phyloP scores from a whole-genome alignment of 1,284 basidiomycete genomes.

The Trametes hirsuta region DNA sequence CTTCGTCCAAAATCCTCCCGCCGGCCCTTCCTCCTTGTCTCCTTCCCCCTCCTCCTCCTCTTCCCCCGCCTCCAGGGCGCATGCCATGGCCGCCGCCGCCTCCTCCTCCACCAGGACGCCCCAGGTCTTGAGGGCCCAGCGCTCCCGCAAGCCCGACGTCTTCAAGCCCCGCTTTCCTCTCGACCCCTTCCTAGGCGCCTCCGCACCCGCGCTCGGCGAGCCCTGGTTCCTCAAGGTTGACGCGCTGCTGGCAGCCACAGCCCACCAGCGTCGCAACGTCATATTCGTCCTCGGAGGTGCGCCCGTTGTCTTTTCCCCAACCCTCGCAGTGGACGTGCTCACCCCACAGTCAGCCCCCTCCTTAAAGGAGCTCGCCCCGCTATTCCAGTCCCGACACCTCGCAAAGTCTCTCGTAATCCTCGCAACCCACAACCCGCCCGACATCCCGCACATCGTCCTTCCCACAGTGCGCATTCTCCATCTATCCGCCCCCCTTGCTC shows the following conservation, averaged over 20 bases:
- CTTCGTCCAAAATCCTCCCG: neutral
- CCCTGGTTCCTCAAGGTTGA: constrained; percentile 43
- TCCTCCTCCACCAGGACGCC: constrained; percentile 24
- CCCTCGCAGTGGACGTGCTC: neutral
- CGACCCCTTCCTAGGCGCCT: constrained; percentile 48
- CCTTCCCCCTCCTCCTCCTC: constrained; percentile 1
- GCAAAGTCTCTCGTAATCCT: constrained; percentile 50
- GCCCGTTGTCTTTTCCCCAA: constrained; percentile 14
- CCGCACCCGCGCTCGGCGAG: constrained; percentile 28
- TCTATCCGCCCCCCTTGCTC: constrained; percentile 44
- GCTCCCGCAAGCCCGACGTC: constrained; percentile 36
- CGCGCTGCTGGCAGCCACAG: constrained; percentile 29
- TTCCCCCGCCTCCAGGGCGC: no score
- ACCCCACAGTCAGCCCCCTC: constrained; percentile 38
- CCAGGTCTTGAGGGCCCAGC: constrained; percentile 7
- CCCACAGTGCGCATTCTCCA: constrained; percentile 50
- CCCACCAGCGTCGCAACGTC: constrained; percentile 41
- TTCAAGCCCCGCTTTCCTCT: constrained; percentile 54
- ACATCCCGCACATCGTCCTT: constrained; percentile 36
- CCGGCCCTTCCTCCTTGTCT: neutral
- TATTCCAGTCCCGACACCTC: constrained; percentile 50
- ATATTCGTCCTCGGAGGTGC: constrained; percentile 55
- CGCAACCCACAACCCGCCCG: constrained; percentile 49
- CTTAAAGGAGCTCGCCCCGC: constrained; percentile 44
- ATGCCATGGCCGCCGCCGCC: constrained; percentile 16